A percentile compares a stretch with the other conserved stretches of the same genome.
Evolutionary conservation across 768 basidiomycete genomes (phyloP).

Genomic region (Mycena albidolilacea): DNA sequence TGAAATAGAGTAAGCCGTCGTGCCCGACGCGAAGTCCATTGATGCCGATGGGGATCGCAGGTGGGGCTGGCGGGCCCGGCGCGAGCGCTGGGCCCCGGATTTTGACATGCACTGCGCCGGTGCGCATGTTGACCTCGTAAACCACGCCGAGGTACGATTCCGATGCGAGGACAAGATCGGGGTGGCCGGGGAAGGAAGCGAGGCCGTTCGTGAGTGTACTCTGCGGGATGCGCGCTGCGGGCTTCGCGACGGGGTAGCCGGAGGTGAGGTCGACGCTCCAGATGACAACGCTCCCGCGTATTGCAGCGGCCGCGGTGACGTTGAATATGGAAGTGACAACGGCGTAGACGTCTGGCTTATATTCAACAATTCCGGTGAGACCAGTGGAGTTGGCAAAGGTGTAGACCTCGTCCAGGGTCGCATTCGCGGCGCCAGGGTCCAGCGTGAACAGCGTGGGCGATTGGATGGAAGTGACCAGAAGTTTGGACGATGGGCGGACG

Average conservation of each 20-base stretch:
- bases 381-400: constrained; percentile 24
- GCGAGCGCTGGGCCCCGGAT: neutral
- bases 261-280: constrained; percentile 21
- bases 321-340: constrained; percentile 27
- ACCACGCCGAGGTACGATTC: neutral
- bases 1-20: neutral
- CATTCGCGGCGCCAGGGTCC: constrained; percentile 18
- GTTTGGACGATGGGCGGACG: constrained; percentile 4
- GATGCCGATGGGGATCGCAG: neutral
- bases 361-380: constrained; percentile 24
- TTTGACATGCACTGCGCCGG: neutral
- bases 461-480: constrained; percentile 7
- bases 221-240: neutral
- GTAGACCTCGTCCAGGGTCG: constrained; percentile 17
- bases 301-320: constrained; percentile 12
- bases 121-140: neutral
- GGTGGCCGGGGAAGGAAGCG: neutral
- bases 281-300: constrained; percentile 27
- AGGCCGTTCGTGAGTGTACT: neutral
- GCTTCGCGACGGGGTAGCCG: neutral
- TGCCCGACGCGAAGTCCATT: neutral
- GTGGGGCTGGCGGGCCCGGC: no score
- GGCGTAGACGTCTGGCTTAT: constrained; percentile 27
- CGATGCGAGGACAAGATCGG: neutral
- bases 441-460: constrained; percentile 27